Conservation (phyloP, 768 basidiomycete genomes). For the Collybia sp. region DNA sequence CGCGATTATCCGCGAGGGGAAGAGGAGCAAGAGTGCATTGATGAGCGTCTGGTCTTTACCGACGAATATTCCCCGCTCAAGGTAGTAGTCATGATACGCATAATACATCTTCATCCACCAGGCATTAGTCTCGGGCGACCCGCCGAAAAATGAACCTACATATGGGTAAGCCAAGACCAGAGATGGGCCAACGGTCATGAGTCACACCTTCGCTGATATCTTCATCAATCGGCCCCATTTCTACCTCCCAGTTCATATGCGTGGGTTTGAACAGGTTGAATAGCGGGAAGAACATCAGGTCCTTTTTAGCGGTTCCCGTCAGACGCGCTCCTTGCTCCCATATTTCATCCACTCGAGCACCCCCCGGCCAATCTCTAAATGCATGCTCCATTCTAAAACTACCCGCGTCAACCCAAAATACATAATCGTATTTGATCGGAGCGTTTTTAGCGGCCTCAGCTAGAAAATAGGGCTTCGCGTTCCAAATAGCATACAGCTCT, state of each 20-base stretch:
- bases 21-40: conserved; percentile 40
- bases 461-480: conserved; percentile 48
- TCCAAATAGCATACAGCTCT: conserved; percentile 52
- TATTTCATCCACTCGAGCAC: conserved; percentile 29
- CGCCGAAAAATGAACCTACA: conserved; percentile 57
- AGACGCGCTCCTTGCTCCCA: conserved; percentile 29
- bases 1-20: conserved; percentile 18
- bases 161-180: not conserved
- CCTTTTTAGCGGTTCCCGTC: conserved; percentile 27
- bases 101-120: conserved; percentile 46
- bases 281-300: conserved; percentile 46
- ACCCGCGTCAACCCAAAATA: conserved; percentile 56
- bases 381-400: conserved; percentile 41
- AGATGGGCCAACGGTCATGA: not conserved
- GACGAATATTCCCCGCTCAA: conserved; percentile 41
- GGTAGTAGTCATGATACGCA: conserved; percentile 47
- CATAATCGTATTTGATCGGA: conserved; percentile 41
- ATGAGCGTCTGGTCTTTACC: conserved; percentile 57
- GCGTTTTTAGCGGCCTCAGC: conserved; percentile 27
- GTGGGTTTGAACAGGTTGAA: conserved; percentile 24
- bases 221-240: conserved; percentile 44
- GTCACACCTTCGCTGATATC: conserved; percentile 47
- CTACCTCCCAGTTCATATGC: conserved; percentile 34
- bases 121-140: conserved; percentile 33
- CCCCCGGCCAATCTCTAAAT: conserved; percentile 46